These are phyloP conservation scores for Globisporangium mamillatum DNA, from an alignment of 352 stramenopile species.

Conservation along the genomic window DNA sequence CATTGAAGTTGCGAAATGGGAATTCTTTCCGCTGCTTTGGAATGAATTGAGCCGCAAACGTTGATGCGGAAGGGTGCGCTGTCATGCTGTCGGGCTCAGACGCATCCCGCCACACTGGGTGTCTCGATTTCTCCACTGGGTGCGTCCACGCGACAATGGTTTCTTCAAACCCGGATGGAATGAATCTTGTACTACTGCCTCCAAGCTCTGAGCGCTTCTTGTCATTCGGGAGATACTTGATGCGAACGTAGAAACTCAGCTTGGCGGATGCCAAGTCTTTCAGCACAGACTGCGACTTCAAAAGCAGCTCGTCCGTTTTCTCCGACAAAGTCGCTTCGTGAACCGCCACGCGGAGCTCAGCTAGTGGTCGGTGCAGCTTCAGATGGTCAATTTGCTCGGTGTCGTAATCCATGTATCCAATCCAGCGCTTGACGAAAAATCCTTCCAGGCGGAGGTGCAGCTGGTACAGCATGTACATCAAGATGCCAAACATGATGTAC, in stretches of 20 bases:
- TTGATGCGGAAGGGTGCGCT: constrained; percentile 19
- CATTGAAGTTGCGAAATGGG: constrained; percentile 74
- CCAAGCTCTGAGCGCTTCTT: constrained; percentile 36
- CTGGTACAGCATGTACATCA: constrained; percentile 82
- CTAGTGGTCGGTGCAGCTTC: constrained; percentile 71
- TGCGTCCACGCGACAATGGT: constrained; percentile 73
- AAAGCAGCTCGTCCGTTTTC: constrained; percentile 50
- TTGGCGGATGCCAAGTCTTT: constrained; percentile 65
- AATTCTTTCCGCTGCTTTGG: constrained; percentile 61
- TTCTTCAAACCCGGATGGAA: constrained; percentile 63
- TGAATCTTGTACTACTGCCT: constrained; percentile 50
- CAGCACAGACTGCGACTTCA: constrained; percentile 53
- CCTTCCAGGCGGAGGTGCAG: constrained; percentile 66
- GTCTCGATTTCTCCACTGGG: constrained; percentile 61
- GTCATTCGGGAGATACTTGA: constrained; percentile 84
- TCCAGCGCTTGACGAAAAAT: constrained; percentile 62
- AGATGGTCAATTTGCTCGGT: constrained; percentile 66
- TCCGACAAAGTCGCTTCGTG: constrained; percentile 64
- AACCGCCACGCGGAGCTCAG: constrained; percentile 65
- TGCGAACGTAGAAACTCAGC: constrained; percentile 63
- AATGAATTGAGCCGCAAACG: constrained; percentile 22
- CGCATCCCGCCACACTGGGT: constrained; percentile 28
- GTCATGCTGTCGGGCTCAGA: constrained; percentile 7
- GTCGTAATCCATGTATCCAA: constrained; percentile 79
- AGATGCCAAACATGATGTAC: constrained; percentile 54